Percentiles rank a stretch among this genome's conserved stretches.
These are phyloP conservation scores for Leccinum fallax DNA, from an alignment of 1,284 basidiomycete species.

Conservation along the genomic window DNA sequence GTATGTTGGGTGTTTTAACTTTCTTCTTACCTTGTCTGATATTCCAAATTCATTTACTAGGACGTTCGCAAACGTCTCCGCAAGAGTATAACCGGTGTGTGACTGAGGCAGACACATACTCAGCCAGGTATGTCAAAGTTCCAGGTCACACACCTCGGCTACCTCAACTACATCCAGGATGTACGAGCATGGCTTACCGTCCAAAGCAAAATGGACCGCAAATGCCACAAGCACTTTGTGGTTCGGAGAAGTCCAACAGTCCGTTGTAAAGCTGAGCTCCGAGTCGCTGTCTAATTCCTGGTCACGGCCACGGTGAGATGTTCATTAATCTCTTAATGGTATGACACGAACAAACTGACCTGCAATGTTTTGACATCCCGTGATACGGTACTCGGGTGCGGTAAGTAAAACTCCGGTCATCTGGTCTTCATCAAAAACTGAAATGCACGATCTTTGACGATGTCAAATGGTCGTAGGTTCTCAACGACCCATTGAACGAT, in stretches of 20 bases:
- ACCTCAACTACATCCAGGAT: slow-evolving; percentile 8
- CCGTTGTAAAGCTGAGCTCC: slow-evolving; percentile 2
- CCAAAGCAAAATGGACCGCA: slow-evolving; percentile 1
- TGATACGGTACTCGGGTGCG: neutral
- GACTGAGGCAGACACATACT: neutral
- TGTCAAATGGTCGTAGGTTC: slow-evolving; percentile 7
- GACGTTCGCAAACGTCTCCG: neutral
- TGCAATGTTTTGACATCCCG: neutral
- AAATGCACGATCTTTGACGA: slow-evolving; percentile 15
- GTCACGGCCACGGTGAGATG: neutral
- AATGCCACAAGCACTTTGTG: slow-evolving; percentile 10
- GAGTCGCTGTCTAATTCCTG: too few species aligned
- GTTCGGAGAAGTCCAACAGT: slow-evolving; percentile 19
- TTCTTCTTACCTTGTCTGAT: neutral
- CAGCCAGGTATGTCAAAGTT: neutral
- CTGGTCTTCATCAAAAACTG: slow-evolving; percentile 5
- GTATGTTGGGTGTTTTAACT: neutral
- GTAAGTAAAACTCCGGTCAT: slow-evolving; percentile 12
- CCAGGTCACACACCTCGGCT: too few species aligned
- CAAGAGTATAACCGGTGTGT: neutral
- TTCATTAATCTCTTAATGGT: neutral
- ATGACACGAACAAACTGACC: neutral
- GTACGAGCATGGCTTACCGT: neutral
- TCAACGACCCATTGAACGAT: slow-evolving; percentile 10
- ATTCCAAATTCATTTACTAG: neutral